Percentiles rank a stretch among this genome's conserved stretches.
Evolutionary conservation across 768 basidiomycete species (phyloP).

Genomic region (Phaeotremella skinneri): DNA sequence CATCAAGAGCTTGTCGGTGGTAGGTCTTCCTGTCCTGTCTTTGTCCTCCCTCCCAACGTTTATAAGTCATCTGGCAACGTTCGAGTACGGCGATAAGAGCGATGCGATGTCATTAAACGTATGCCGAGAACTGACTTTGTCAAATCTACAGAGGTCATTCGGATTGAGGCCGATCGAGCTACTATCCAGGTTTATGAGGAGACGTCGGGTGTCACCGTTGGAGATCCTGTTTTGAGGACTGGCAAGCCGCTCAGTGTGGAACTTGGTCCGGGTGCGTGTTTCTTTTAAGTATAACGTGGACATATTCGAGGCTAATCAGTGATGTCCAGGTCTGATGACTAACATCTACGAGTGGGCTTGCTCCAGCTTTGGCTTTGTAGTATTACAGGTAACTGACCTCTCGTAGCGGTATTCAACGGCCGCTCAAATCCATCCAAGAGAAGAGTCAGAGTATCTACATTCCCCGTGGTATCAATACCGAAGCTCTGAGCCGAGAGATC

Average conservation of each 20-base stretch:
- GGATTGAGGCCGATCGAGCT: slow-evolving; percentile 95
- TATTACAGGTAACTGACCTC: slow-evolving; percentile 2
- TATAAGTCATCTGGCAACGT: not conserved
- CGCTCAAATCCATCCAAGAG: slow-evolving; percentile 85
- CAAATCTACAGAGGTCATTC: slow-evolving; percentile 83
- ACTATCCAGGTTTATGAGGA: slow-evolving; percentile 99
- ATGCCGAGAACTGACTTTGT: not conserved
- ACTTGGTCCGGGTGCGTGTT: slow-evolving; percentile 79
- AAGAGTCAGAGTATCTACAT: slow-evolving; percentile 99
- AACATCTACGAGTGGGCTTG: slow-evolving; percentile 78
- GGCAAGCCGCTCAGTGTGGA: slow-evolving; percentile 98
- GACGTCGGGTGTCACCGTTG: slow-evolving; percentile 97
- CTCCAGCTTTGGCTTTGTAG: not conserved
- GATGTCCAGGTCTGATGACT: slow-evolving; percentile 80
- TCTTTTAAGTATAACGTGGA: not conserved
- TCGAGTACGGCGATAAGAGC: not conserved
- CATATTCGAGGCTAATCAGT: slow-evolving; percentile 3
- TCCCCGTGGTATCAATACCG: slow-evolving; percentile 91
- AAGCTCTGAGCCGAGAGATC: slow-evolving; percentile 79
- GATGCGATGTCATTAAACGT: not conserved
- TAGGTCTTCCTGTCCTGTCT: slow-evolving; percentile 51
- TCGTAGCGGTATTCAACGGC: slow-evolving; percentile 79
- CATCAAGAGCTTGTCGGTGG: slow-evolving; percentile 98
- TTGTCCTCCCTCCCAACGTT: not conserved
- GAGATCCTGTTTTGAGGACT: slow-evolving; percentile 94